These are phyloP conservation scores for Globisporangium camurandrum DNA, from an alignment of 352 stramenopile genomes.

Conservation along the genomic window DNA sequence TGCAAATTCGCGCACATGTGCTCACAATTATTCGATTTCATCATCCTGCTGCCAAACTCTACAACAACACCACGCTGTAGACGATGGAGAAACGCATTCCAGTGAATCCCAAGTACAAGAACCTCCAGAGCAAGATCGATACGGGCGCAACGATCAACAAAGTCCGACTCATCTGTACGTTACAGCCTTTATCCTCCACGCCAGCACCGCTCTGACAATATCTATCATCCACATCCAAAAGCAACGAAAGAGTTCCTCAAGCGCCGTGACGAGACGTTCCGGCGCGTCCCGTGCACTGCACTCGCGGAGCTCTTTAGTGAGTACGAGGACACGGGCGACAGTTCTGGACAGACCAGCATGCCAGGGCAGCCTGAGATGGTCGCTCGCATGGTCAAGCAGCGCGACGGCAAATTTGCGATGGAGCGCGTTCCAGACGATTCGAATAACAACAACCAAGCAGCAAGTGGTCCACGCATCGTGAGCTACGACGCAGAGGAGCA, in stretches of 20 bases:
- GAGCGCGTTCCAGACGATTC: constrained; percentile 46
- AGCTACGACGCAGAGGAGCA: constrained; percentile 73
- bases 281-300: constrained; percentile 53
- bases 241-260: constrained; percentile 76
- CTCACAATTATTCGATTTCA: not conserved
- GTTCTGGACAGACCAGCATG: constrained; percentile 8
- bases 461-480: constrained; percentile 48
- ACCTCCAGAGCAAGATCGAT: constrained; percentile 74
- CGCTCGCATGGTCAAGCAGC: constrained; percentile 63
- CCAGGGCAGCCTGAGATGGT: constrained; percentile 55
- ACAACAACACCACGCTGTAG: constrained; percentile 14
- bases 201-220: too few relatives aligned
- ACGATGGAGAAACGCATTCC: constrained; percentile 78
- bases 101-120: constrained; percentile 69
- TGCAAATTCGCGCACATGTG: not conserved
- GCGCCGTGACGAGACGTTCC: constrained; percentile 74
- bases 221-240: too few relatives aligned
- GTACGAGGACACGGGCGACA: constrained; percentile 53
- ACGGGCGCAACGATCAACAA: constrained; percentile 68
- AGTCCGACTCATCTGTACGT: constrained; percentile 70
- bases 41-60: not conserved
- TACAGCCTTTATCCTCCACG: not conserved
- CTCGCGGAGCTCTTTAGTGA: constrained; percentile 69
- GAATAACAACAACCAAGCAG: constrained; percentile 30
- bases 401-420: constrained; percentile 60